Conservation (phyloP, 2,329 filamentous ascomycete species). For the Epichloe scottii region DNA sequence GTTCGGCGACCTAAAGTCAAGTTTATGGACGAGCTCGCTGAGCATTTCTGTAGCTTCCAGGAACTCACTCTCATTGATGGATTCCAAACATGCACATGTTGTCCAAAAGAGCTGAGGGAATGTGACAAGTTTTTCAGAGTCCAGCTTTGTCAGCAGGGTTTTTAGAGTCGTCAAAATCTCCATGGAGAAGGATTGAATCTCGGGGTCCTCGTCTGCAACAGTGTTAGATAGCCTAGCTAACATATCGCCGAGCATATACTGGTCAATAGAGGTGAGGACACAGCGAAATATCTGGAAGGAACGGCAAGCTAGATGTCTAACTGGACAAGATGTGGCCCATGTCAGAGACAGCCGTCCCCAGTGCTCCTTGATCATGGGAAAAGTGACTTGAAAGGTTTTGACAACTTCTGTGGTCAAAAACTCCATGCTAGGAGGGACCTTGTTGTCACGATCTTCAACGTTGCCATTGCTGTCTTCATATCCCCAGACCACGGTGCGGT, state of each 20-base stretch:
- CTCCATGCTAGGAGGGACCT: conserved; percentile 80
- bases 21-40: conserved; percentile 69
- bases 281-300: conserved; percentile 97
- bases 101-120: conserved; percentile 98
- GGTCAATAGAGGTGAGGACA: conserved; percentile 80
- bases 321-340: conserved; percentile 95
- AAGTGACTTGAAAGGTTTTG: conserved; percentile 71
- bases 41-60: conserved; percentile 86
- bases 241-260: conserved; percentile 94
- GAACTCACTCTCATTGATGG: conserved; percentile 92
- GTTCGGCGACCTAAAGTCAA: conserved; percentile 61
- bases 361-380: conserved; percentile 75
- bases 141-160: conserved; percentile 76
- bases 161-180: conserved; percentile 92
- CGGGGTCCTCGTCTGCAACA: conserved; percentile 84
- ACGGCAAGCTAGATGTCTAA: conserved; percentile 85
- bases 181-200: conserved; percentile 95
- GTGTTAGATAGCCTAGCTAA: conserved; percentile 89
- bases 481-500: conserved; percentile 76
- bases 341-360: conserved; percentile 85
- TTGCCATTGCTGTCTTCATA: conserved; percentile 87
- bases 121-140: conserved; percentile 65
- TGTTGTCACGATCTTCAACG: conserved; percentile 58
- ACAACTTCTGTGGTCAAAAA: conserved; percentile 72
- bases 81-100: conserved; percentile 88